Conservation (phyloP, 1,139 yeast species). For the Pichia sp. region DNA sequence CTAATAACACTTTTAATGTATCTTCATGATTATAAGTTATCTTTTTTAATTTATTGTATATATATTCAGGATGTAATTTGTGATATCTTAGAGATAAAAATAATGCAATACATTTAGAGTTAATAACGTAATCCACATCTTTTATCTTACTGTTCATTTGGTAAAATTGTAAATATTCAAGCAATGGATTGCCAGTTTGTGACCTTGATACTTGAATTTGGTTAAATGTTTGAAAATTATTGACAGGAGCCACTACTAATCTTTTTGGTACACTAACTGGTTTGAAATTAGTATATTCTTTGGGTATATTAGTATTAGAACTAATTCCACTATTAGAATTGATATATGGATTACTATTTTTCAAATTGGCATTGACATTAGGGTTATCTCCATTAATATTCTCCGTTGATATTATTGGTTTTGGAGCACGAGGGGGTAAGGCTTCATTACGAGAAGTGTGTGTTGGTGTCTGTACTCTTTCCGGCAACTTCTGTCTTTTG, state of each 20-base stretch:
- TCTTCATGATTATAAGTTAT: slow-evolving; percentile 27
- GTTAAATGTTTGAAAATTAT: slow-evolving; percentile 22
- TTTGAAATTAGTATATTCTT: not conserved
- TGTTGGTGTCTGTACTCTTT: slow-evolving; percentile 2
- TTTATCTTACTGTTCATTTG: slow-evolving; percentile 42
- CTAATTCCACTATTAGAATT: no score
- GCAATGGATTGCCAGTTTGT: slow-evolving; percentile 57
- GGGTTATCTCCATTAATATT: not conserved
- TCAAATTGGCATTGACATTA: not conserved
- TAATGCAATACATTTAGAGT: slow-evolving; percentile 58
- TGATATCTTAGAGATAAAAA: slow-evolving; percentile 79
- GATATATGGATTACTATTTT: no score
- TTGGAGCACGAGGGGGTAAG: slow-evolving; percentile 1
- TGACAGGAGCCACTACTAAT: not conserved
- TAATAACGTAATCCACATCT: slow-evolving; percentile 61
- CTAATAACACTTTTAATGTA: slow-evolving; percentile 56
- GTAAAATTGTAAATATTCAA: slow-evolving; percentile 44
- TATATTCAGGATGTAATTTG: slow-evolving; percentile 81
- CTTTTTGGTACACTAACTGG: not conserved
- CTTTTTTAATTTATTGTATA: slow-evolving; percentile 62
- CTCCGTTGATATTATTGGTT: not conserved
- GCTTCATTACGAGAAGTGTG: not conserved
- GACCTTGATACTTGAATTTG: slow-evolving; percentile 41
- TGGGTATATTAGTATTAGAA: not conserved
- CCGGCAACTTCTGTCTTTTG: slow-evolving; percentile 5